These are phyloP conservation scores for Tricholoma furcatifolium DNA, from an alignment of 768 basidiomycete genomes.

Conservation along the genomic window DNA sequence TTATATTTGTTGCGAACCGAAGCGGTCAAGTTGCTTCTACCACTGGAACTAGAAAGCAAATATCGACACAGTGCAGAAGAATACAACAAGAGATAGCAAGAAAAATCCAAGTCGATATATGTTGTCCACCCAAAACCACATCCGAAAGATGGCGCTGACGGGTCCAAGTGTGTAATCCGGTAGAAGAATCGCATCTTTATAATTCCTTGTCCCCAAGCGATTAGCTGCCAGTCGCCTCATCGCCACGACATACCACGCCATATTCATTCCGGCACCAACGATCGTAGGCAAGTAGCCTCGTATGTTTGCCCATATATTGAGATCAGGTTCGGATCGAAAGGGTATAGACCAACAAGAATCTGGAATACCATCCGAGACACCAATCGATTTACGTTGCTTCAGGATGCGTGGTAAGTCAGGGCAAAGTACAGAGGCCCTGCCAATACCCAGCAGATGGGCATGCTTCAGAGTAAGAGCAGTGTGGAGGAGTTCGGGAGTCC, in stretches of 20 bases:
- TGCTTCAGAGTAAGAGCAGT: constrained; percentile 52
- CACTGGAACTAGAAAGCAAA: neutral
- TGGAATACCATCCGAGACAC: neutral
- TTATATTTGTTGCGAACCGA: too few species aligned
- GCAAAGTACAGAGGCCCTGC: constrained; percentile 58
- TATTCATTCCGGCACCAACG: constrained; percentile 59
- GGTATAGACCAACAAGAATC: constrained; percentile 23
- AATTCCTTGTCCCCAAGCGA: neutral
- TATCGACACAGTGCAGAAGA: neutral
- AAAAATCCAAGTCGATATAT: neutral
- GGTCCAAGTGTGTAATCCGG: constrained; percentile 30
- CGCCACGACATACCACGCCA: constrained; percentile 67
- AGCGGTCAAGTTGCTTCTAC: neutral
- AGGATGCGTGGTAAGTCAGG: constrained; percentile 58
- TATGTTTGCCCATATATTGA: constrained; percentile 22
- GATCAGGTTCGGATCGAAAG: constrained; percentile 39
- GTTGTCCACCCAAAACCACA: constrained; percentile 45
- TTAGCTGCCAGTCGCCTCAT: constrained; percentile 49
- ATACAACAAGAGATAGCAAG: neutral
- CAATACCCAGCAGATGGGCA: constrained; percentile 78
- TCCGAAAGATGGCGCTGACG: constrained; percentile 35
- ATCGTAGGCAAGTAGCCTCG: constrained; percentile 42
- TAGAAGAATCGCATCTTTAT: neutral
- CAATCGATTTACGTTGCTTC: constrained; percentile 17
- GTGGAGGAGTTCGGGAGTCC: constrained; percentile 53